Evolutionary conservation across 208 protist species (phyloP).

Genomic region (Wallacemonas rigidus): DNA sequence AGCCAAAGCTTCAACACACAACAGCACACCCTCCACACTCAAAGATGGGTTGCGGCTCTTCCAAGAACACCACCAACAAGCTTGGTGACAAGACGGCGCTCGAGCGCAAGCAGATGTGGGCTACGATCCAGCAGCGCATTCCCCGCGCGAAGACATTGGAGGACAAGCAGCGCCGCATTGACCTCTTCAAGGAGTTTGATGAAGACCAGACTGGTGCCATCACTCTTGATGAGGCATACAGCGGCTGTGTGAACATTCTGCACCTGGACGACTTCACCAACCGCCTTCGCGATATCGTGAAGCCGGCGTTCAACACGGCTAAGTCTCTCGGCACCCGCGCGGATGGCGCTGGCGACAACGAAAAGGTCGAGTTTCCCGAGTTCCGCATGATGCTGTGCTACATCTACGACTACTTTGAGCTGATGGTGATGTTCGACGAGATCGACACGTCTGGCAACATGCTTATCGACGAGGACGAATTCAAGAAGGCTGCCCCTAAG

Average conservation of each 20-base stretch:
- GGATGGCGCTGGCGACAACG: slow-evolving; percentile 21
- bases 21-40: no score
- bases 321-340: slow-evolving; percentile 36
- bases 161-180: slow-evolving; percentile 28
- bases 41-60: background rate
- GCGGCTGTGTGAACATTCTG: slow-evolving; percentile 35
- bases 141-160: slow-evolving; percentile 30
- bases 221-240: slow-evolving; percentile 30
- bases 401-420: slow-evolving; percentile 24
- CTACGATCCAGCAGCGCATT: slow-evolving; percentile 20
- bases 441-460: slow-evolving; percentile 51
- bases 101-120: slow-evolving; percentile 31
- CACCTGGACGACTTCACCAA: slow-evolving; percentile 40
- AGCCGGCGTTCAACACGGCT: slow-evolving; percentile 57
- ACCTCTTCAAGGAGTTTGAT: slow-evolving; percentile 38
- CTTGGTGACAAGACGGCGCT: slow-evolving; percentile 34
- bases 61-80: background rate
- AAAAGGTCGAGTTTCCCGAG: slow-evolving; percentile 47
- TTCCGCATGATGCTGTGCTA: slow-evolving; percentile 51
- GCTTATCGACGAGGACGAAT: slow-evolving; percentile 49
- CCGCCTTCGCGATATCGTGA: slow-evolving; percentile 35
- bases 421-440: slow-evolving; percentile 62
- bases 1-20: no score
- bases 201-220: slow-evolving; percentile 18
- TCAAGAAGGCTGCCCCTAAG: slow-evolving; percentile 36